Base-by-base conservation (phyloP, 768 basidiomycete genomes). In the Naganishia antarctica region DNA sequence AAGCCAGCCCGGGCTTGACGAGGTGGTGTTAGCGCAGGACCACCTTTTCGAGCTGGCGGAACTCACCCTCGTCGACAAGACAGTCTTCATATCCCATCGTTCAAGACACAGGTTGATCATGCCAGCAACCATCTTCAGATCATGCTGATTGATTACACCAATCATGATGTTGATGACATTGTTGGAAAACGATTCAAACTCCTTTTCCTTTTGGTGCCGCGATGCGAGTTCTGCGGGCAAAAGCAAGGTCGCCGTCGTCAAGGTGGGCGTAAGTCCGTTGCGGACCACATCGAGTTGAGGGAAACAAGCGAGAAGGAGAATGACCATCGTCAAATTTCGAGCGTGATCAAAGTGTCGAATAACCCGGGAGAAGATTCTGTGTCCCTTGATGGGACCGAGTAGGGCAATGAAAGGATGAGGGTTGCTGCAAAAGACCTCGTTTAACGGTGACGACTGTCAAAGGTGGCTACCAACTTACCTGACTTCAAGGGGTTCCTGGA, bases 391-490 rank as follows among this genome's bases (percentile, higher is more conserved):
- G 4, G 90, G 87, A 21, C 82, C 83, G 50, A 99, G 83, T 34
- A 99, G 82, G 2, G 93, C 91, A 69, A 99, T 86, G 80, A 99
- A 97, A 1, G 96, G 96, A 79, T 99, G 96, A 2, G 94, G 94
- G 67, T 88, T 83, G 75, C 93, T 93, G 47, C 12, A 41, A 25
- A 15, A 60, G 1, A n/a, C 26, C 29, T 21, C 9, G 21, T 46
- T 18, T 31, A 43, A 37, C 18, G 23, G 6, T 31, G 23, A 23
- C 26, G 11, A 47, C 28, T 16, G 21, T 23, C 29, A 25, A 49
- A 11, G 29, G 0, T 25, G 49, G 41, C 43, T 0, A 67, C 16
- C 47, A 11, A 26, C 80, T 41, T 67, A 91, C 92, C 91, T 92
- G n/a, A 89, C 88, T 74, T 92, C 92, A 18, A 98, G 83, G 43